Conservation (phyloP, 768 basidiomycete genomes). For the Candolleomyces aberdarensis region DNA sequence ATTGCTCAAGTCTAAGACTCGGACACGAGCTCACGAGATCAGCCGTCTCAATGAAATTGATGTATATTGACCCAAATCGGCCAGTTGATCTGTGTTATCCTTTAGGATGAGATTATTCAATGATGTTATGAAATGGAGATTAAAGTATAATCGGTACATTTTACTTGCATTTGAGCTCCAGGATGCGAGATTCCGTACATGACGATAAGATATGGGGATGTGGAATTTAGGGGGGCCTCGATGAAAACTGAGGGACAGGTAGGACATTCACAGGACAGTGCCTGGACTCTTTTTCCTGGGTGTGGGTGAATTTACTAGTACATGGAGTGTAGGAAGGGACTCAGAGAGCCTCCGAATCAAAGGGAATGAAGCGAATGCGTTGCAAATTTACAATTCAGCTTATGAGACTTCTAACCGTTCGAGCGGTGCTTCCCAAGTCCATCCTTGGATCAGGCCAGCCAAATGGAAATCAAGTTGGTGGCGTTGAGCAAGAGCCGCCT, state of each 20-base stretch:
- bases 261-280: not conserved
- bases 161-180: not conserved
- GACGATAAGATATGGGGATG: not conserved
- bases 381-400: not conserved
- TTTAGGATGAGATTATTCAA: not conserved
- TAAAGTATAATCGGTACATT: slow-evolving; percentile 1
- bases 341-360: not conserved
- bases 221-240: slow-evolving; percentile 4
- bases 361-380: not conserved
- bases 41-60: not conserved
- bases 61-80: slow-evolving; percentile 1
- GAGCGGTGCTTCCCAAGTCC: slow-evolving; percentile 3
- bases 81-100: not conserved
- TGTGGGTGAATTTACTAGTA: not conserved
- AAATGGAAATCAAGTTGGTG: slow-evolving; percentile 1
- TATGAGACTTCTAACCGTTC: not conserved
- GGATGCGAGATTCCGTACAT: not conserved
- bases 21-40: slow-evolving; percentile 2
- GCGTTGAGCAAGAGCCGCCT: not conserved
- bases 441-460: slow-evolving; percentile 11
- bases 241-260: slow-evolving; percentile 4
- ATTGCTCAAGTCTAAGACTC: not conserved
- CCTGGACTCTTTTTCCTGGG: not conserved
- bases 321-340: not conserved
- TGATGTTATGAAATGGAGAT: not conserved